Base-by-base conservation (phyloP, 2,329 filamentous ascomycete species). In the Apiospora malaysiana region DNA sequence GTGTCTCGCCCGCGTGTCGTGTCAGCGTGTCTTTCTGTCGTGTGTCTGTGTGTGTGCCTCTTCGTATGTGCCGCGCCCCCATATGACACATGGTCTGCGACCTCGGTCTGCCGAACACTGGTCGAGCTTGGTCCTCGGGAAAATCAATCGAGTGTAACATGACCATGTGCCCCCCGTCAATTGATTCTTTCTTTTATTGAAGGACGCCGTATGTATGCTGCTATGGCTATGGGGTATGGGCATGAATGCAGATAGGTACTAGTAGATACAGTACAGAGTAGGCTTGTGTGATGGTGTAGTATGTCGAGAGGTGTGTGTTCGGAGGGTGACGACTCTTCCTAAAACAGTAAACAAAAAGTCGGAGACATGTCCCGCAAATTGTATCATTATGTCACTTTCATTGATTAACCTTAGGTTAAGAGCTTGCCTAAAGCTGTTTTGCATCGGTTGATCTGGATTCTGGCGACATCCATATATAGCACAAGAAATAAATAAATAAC, bases 351-450 rank as follows among this genome's bases (percentile, higher is more conserved):
- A 40, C 56, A 63, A 63, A 37, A 25, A 32, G 32, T 63, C 18
- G 56, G 32, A 63, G 56, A 63, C 56, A 63, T 63, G 32, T 63
- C 10, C 56, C 27, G 56, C 56, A 63, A 63, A 63, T 63, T 63
- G 6, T n/a, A n/a, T n/a, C n/a, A n/a, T 3, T 40, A 40, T 12
- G 56, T 9, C 21, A 63, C 37, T n/a, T 32, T 59, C 51, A 59
- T 59, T 59, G 27, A 59, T 59, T 37, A 37, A 63, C 32, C 56
- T 12, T 40, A 23, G 40, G 56, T 12, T 40, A 23, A 63, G 56
- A 63, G 32, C 56, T 63, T 63, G 56, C 56, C 32, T 40, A 63
- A 63, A 40, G 32, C 10, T 63, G 56, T 40, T 40, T 63, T 23
- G 56, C 18, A 40, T 63, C 56, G 18, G 27, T n/a, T 63, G 56